Conservation (phyloP, 164 flowering plant genomes). For the Annona cherimola region DNA sequence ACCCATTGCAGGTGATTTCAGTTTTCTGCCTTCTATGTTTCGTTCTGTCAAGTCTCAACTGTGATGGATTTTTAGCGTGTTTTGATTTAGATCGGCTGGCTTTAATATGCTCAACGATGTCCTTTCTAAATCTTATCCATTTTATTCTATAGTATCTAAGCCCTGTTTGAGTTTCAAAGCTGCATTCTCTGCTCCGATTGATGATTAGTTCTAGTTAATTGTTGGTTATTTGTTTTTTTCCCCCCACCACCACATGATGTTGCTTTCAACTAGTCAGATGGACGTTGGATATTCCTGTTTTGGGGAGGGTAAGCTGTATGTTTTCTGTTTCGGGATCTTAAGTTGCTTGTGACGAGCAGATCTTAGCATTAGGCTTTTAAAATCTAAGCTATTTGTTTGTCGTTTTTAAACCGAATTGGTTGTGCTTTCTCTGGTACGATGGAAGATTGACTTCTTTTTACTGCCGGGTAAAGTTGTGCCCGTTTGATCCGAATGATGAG, state of each 20-base stretch:
- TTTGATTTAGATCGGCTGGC: neutral
- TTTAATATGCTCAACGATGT: no score
- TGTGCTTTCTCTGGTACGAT: no score
- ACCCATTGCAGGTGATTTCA: slow-evolving; percentile 56
- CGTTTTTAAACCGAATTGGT: neutral
- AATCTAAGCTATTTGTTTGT: neutral
- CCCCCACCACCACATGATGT: no score
- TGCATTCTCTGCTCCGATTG: neutral
- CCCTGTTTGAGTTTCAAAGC: neutral
- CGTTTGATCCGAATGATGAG: neutral
- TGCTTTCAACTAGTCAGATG: no score
- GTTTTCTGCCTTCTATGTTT: neutral
- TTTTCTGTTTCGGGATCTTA: no score
- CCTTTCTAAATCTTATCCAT: no score
- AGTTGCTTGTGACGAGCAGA: neutral
- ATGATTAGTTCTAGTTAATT: no score
- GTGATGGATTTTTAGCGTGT: neutral
- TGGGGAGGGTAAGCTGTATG: no score
- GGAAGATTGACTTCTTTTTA: neutral
- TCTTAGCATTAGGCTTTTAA: neutral
- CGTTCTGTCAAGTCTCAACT: neutral
- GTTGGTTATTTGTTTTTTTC: no score
- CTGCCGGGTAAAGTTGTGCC: neutral
- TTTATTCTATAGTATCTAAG: no score
- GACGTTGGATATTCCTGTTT: no score